phyloP scores from a whole-genome alignment of 1,284 basidiomycete genomes.

The Leccinum pallidistipes region DNA sequence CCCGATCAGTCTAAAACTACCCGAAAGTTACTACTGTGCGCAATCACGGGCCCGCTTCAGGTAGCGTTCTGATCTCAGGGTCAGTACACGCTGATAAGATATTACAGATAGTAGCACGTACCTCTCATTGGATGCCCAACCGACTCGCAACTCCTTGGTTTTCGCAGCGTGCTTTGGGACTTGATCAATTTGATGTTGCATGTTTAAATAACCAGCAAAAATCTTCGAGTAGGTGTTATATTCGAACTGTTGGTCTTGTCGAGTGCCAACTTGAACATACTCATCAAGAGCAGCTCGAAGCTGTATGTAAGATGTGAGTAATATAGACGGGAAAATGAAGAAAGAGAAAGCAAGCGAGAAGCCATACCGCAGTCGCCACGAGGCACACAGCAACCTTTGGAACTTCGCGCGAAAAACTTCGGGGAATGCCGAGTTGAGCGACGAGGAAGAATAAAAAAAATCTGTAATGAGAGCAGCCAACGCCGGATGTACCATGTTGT shows the following conservation, averaged over 20 bases:
- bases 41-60: too few relatives aligned
- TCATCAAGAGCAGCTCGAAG: neutral
- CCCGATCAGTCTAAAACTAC: too few relatives aligned
- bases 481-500: too few relatives aligned
- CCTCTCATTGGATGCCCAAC: neutral
- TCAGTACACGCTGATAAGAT: too few relatives aligned
- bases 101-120: too few relatives aligned
- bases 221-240: neutral
- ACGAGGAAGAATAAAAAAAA: too few relatives aligned
- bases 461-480: too few relatives aligned
- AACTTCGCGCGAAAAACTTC: neutral
- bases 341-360: neutral
- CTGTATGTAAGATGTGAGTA: neutral
- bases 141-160: neutral
- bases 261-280: neutral
- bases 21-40: too few relatives aligned
- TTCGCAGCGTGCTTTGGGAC: neutral
- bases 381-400: neutral
- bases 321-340: too few relatives aligned
- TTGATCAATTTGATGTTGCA: neutral
- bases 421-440: neutral
- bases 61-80: too few relatives aligned
- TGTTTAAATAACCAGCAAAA: neutral
- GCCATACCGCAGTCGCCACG: neutral
- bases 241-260: neutral